phyloP scores from a whole-genome alignment of 805 yeast species.

The Yamadazyma endophytica region DNA sequence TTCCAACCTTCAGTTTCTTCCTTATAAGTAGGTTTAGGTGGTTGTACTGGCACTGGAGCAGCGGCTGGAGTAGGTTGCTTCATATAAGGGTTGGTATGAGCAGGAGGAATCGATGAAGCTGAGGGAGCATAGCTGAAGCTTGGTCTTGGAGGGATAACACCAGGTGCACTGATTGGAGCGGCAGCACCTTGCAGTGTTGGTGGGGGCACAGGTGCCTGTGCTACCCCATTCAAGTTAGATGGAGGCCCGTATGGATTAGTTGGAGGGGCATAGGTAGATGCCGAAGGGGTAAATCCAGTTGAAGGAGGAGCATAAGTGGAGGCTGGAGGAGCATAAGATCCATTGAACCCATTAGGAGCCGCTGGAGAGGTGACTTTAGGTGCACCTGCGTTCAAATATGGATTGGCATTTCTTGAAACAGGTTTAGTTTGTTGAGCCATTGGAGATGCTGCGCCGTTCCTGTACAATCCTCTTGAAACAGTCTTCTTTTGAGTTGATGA shows the following conservation, averaged over 20 bases:
- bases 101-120: conserved; percentile 12
- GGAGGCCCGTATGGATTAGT: conserved; percentile 6
- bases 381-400: conserved; percentile 1
- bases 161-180: conserved; percentile 1
- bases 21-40: conserved; percentile 26
- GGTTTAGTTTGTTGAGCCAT: neutral
- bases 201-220: neutral
- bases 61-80: conserved; percentile 19
- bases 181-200: neutral
- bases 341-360: neutral
- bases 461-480: neutral
- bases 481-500: conserved; percentile 1
- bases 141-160: neutral
- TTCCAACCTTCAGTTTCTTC: conserved; percentile 68
- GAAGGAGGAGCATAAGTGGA: conserved; percentile 2
- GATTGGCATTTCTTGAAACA: conserved; percentile 2
- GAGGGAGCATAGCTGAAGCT: neutral
- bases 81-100: conserved; percentile 29
- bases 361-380: neutral
- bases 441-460: conserved; percentile 1
- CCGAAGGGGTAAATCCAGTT: conserved; percentile 16
- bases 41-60: conserved; percentile 16
- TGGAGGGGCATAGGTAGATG: conserved; percentile 12
- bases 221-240: too few relatives aligned
- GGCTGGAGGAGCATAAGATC: neutral